Conservation (phyloP, 306 rosid genomes). For the Corylus heterophylla region DNA sequence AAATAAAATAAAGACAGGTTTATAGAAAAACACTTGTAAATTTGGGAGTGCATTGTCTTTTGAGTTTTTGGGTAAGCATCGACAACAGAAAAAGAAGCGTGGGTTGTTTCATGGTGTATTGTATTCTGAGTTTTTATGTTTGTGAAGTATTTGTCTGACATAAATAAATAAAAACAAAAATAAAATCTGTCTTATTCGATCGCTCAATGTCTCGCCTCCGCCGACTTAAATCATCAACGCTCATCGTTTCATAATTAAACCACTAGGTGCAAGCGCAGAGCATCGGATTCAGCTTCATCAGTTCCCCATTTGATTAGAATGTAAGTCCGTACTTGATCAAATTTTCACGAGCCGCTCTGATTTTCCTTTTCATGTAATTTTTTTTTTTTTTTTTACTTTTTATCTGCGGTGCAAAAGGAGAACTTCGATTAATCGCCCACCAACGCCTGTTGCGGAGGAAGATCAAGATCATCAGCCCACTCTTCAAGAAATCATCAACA, state of each 20-base stretch:
- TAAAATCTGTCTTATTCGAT: neutral
- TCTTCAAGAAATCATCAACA: slow-evolving; percentile 45
- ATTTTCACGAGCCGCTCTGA: neutral
- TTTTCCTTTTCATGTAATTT: neutral
- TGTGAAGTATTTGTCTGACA: too few relatives aligned
- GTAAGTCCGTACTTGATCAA: neutral
- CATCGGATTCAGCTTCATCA: neutral
- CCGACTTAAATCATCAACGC: neutral
- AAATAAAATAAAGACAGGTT: too few relatives aligned
- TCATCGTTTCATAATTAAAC: neutral
- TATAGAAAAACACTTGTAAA: too few relatives aligned
- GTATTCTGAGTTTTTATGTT: too few relatives aligned
- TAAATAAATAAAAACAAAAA: too few relatives aligned
- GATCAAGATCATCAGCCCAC: slow-evolving; percentile 36
- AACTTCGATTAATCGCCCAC: slow-evolving; percentile 54
- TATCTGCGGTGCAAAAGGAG: slow-evolving; percentile 34
- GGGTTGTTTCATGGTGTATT: too few relatives aligned
- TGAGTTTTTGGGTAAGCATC: too few relatives aligned
- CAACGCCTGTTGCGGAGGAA: slow-evolving; percentile 46
- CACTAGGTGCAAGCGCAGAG: neutral
- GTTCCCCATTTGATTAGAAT: neutral
- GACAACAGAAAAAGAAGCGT: too few relatives aligned
- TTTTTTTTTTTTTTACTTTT: neutral
- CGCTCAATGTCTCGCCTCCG: neutral
- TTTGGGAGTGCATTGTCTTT: too few relatives aligned